phyloP scores from a whole-genome alignment of 1,284 basidiomycete species.

The Naganishia cerealis region DNA sequence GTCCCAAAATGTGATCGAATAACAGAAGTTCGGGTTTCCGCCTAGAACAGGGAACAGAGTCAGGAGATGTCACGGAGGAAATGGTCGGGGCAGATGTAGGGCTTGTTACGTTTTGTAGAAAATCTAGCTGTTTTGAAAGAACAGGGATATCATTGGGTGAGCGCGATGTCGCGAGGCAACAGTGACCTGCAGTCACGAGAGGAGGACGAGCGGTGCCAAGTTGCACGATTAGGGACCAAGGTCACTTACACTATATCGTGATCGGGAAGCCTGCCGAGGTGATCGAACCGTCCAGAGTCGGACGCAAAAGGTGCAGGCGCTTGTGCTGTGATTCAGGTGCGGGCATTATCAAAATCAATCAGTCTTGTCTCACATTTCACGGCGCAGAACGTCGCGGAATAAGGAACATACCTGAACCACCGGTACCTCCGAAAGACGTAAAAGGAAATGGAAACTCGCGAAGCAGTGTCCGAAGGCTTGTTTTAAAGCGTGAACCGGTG shows the following conservation, averaged over 20 bases:
- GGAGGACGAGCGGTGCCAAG: neutral
- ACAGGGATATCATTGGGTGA: neutral
- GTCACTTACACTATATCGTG: neutral
- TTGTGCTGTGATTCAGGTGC: neutral
- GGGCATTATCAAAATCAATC: neutral
- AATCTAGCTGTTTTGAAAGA: neutral
- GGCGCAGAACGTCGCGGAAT: neutral
- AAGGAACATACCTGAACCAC: neutral
- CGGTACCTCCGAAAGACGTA: slow-evolving; percentile 1
- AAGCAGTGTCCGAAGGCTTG: neutral
- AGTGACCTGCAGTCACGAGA: neutral
- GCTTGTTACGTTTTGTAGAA: neutral
- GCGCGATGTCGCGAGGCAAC: neutral
- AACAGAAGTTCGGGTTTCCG: neutral
- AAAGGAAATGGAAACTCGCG: neutral
- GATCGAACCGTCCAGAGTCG: slow-evolving; percentile 21
- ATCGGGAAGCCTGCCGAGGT: neutral
- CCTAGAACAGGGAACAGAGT: neutral
- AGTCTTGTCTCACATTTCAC: slow-evolving; percentile 19
- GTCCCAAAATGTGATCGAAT: slow-evolving; percentile 5
- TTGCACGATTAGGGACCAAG: too few relatives aligned
- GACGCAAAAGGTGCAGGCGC: neutral
- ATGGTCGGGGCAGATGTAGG: neutral
- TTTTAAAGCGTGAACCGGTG: neutral
- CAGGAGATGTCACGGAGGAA: neutral